These are phyloP conservation scores for Cordyceps cateniannulata DNA, from an alignment of 2,329 filamentous ascomycete species.

Conservation along the genomic window DNA sequence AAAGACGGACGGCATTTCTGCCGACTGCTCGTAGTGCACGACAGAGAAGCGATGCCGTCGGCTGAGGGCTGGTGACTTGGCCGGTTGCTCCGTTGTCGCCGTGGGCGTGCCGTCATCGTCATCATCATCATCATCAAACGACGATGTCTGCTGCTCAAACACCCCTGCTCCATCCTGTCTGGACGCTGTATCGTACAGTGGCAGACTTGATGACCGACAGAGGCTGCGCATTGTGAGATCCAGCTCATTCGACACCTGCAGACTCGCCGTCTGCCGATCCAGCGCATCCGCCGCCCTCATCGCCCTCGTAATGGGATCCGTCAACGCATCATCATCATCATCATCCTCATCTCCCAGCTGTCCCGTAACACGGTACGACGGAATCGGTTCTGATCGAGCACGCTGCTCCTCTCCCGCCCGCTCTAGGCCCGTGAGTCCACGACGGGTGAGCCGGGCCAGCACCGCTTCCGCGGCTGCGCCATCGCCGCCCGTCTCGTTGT, in stretches of 20 bases:
- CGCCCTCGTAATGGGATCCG: conserved; percentile 45
- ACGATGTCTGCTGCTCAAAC: conserved; percentile 30
- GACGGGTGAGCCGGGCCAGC: conserved; percentile 44
- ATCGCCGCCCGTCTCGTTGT: conserved; percentile 45
- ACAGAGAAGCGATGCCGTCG: conserved; percentile 1
- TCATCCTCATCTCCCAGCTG: neutral
- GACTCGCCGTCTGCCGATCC: conserved; percentile 46
- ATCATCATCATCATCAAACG: neutral
- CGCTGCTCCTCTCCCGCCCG: conserved; percentile 10
- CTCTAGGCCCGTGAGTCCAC: conserved; percentile 37
- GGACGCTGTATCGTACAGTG: conserved; percentile 26
- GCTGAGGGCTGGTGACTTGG: neutral
- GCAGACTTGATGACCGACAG: conserved; percentile 44
- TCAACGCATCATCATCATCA: conserved; percentile 1
- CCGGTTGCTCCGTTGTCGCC: neutral
- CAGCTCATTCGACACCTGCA: conserved; percentile 45
- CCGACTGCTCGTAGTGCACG: conserved; percentile 1
- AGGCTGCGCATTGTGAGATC: conserved; percentile 36
- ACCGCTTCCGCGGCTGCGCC: conserved; percentile 41
- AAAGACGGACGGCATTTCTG: conserved; percentile 4
- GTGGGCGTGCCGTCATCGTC: neutral
- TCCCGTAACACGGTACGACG: neutral
- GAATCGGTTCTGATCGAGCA: neutral
- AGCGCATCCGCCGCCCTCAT: conserved; percentile 55
- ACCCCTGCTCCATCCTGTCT: conserved; percentile 33